Conservation (phyloP, 2,329 filamentous ascomycete genomes). For the Sodiomyces alkalinus region DNA sequence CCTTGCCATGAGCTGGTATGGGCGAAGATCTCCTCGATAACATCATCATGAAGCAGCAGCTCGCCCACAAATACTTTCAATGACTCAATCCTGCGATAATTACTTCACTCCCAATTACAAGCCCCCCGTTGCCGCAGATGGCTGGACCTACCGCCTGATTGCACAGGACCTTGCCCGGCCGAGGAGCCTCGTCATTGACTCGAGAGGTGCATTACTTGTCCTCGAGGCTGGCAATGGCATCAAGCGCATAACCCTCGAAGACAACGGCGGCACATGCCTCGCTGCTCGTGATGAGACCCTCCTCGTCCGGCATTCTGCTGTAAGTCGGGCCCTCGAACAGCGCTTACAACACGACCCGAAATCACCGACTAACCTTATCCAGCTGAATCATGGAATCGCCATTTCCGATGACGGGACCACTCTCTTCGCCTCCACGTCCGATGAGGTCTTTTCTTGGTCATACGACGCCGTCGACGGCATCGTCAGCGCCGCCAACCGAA, state of each 20-base stretch:
- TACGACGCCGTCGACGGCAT: slow-evolving; percentile 38
- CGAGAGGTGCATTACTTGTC: slow-evolving; percentile 27
- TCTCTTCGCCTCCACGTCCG: slow-evolving; percentile 33
- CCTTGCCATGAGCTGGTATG: too few species aligned
- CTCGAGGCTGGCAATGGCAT: slow-evolving; percentile 26
- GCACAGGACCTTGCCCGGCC: slow-evolving; percentile 23
- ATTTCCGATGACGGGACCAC: slow-evolving; percentile 18
- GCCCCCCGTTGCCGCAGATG: slow-evolving; percentile 20
- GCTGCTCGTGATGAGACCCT: slow-evolving; percentile 14
- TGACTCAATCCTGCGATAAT: slow-evolving; percentile 15
- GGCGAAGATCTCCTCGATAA: too few species aligned
- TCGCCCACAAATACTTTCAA: too few species aligned
- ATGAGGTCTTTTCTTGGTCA: slow-evolving; percentile 40
- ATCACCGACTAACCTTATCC: too few species aligned
- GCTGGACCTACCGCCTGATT: slow-evolving; percentile 28
- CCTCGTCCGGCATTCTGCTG: too few species aligned
- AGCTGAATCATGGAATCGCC: slow-evolving; percentile 35
- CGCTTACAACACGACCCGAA: too few species aligned
- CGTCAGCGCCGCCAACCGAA: slow-evolving; percentile 22
- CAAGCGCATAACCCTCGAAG: slow-evolving; percentile 21
- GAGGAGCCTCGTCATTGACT: slow-evolving; percentile 29
- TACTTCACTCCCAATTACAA: slow-evolving; percentile 17
- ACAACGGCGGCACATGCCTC: slow-evolving; percentile 25
- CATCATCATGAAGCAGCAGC: too few species aligned
- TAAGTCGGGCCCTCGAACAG: too few species aligned